Evolutionary conservation across 169 alveolate genomes (phyloP).

Genomic region (Theileria annulata): DNA sequence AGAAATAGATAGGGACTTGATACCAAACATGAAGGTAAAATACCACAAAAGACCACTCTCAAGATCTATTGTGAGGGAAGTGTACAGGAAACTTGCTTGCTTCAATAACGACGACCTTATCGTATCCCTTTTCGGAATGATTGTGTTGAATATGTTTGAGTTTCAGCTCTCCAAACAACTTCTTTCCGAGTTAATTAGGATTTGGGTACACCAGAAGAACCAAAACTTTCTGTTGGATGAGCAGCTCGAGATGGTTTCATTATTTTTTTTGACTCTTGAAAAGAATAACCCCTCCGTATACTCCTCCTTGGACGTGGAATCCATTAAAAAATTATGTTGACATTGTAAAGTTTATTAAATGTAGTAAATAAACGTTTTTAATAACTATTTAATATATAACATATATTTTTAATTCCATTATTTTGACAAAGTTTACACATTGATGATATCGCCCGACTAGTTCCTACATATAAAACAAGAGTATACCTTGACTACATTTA

Average conservation of each 20-base stretch:
- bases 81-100: conserved; percentile 71
- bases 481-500: too few species aligned
- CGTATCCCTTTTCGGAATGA: conserved; percentile 57
- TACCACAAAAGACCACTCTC: conserved; percentile 70
- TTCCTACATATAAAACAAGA: too few species aligned
- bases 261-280: conserved; percentile 40
- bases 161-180: conserved; percentile 37
- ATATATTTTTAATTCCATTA: not conserved
- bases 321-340: not conserved
- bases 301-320: conserved; percentile 4
- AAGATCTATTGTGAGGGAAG: conserved; percentile 72
- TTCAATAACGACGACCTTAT: conserved; percentile 75
- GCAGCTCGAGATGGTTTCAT: conserved; percentile 21
- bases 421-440: too few species aligned
- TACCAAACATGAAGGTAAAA: conserved; percentile 68
- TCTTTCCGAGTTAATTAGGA: conserved; percentile 33
- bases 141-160: conserved; percentile 44
- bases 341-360: conserved; percentile 2
- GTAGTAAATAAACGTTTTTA: conserved; percentile 1
- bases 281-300: not conserved
- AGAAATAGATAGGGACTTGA: conserved; percentile 58
- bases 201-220: conserved; percentile 53
- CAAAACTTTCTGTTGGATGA: conserved; percentile 16
- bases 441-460: too few species aligned
- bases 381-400: not conserved